Evolutionary conservation across 2,329 filamentous ascomycete species (phyloP), one percentile per base, ranked within the genome.

Genomic region (Fusarium circinatum): DNA sequence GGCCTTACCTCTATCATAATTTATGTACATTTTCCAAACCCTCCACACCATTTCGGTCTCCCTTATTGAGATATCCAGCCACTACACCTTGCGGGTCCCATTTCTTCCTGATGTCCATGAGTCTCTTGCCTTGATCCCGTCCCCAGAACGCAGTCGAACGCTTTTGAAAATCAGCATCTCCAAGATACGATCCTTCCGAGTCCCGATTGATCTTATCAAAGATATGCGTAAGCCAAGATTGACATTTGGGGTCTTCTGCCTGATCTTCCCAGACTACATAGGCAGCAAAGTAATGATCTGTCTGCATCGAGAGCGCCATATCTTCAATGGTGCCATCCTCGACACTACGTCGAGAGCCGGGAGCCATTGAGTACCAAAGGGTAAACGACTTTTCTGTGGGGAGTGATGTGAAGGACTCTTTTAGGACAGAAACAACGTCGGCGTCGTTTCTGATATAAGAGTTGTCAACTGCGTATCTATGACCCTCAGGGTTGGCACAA

Each of bases 1-100:
- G 5, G 13, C 4, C 1, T 22, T 48, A 4, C 3, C 13, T 1
- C 0, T 0, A 8, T 32, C 3, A 49, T 17, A 30, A 8, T 6
- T 49, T 49, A 13, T 49, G 28, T 10, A 49, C 15, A 24, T 51
- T 51, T 18, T 34, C 30, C 3, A 51, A 24, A 0, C 48, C 48
- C 10, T 51, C 48, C 0, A 51, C 22, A 3, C 48, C 48, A 14
- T 24, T 51, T 34, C 9, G 22, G 30, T 51, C 48, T 24, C 48
- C 48, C 22, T 34, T 20, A 6, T 34, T 51, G 11, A 51, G 48
- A 20, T 51, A 51, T 0, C 48, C 48, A 24, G 48, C 48, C 2
- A 51, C 30, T 3, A 34, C 4, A 18, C 30, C 48, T 3, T 51
- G 30, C 0, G 48, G 30, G 1, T 51, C 48, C 48, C 48, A 51